Evolutionary conservation across 2,329 filamentous ascomycete species (phyloP).

Genomic region (Emericellopsis atlantica): DNA sequence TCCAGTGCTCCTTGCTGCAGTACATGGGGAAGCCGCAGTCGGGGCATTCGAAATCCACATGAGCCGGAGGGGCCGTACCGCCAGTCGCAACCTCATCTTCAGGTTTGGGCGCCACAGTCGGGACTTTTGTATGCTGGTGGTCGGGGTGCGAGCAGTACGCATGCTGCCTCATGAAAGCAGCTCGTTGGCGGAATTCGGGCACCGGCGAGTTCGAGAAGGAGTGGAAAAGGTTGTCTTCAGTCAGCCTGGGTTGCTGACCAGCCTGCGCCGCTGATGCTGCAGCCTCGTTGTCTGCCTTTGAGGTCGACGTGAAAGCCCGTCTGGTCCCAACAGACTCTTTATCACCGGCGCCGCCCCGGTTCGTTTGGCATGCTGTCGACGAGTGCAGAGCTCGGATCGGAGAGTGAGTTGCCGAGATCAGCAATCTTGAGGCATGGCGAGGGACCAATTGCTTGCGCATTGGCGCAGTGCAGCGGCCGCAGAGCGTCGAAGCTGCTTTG

Average conservation of each 20-base stretch:
- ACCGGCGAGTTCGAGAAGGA: conserved; percentile 82
- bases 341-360: conserved; percentile 5
- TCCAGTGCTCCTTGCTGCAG: conserved; percentile 91
- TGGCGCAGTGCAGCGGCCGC: conserved; percentile 24
- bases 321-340: background rate
- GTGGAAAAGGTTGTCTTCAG: conserved; percentile 79
- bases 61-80: conserved; percentile 48
- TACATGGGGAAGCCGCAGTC: conserved; percentile 92
- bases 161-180: conserved; percentile 84
- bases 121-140: conserved; percentile 63
- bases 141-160: conserved; percentile 87
- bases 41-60: conserved; percentile 88
- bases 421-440: background rate
- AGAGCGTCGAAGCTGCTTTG: conserved; percentile 23
- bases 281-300: conserved; percentile 13
- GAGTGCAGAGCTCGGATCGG: conserved; percentile 14
- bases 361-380: conserved; percentile 9
- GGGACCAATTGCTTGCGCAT: conserved; percentile 15
- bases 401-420: background rate
- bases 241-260: background rate
- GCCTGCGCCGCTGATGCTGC: conserved; percentile 5
- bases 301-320: conserved; percentile 18
- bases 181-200: conserved; percentile 74
- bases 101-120: conserved; percentile 50
- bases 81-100: conserved; percentile 35